Percentiles rank a stretch among this genome's conserved stretches.
Conservation (phyloP, 306 rosid genomes). For the Medicago truncatula region MtrunA17r5.0-ANR NC_053042.1:14114001-14114500, state of each 20-base stretch:
- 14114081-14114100: constrained; percentile 78
- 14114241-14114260: constrained; percentile 8
- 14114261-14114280: background rate
- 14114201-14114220: background rate
- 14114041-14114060: constrained; percentile 90
- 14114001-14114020: constrained; percentile 31
- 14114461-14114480: constrained; percentile 21
- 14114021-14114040: constrained; percentile 82
- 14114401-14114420: background rate
- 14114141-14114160: constrained; percentile 46
- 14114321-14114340: background rate
- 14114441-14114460: constrained; percentile 13
- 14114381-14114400: background rate
- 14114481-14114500: constrained; percentile 22
- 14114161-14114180: constrained; percentile 12
- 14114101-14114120: constrained; percentile 97
- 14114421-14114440: background rate
- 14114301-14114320: background rate
- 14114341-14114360: constrained; percentile 2
- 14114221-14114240: constrained; percentile 9
- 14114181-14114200: constrained; percentile 4
- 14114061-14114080: constrained; percentile 89
- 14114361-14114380: background rate
- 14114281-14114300: constrained; percentile 2
- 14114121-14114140: constrained; percentile 67